Conservation (phyloP, 257 asterid genomes). For the Agastache rugosa region DNA sequence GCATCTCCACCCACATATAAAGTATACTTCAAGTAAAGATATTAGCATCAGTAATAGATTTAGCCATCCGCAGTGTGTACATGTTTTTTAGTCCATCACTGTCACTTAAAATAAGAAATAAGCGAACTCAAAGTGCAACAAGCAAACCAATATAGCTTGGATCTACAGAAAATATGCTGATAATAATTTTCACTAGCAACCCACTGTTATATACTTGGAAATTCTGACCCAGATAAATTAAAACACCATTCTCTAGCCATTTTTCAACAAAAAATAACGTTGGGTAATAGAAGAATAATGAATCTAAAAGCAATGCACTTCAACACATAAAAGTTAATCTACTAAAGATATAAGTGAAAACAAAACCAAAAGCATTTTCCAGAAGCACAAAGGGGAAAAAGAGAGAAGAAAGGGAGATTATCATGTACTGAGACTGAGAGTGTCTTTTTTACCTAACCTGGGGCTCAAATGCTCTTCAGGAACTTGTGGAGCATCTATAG, state of each 20-base stretch:
- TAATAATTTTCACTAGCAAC: neutral
- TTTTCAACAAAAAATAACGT: slow-evolving; percentile 16
- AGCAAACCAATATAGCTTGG: slow-evolving; percentile 13
- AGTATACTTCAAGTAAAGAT: slow-evolving; percentile 6
- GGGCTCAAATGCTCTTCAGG: slow-evolving; percentile 40
- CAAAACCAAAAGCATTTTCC: neutral
- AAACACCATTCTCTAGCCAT: neutral
- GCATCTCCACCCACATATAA: slow-evolving; percentile 8
- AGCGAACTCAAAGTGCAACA: neutral
- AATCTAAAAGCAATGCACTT: slow-evolving; percentile 1
- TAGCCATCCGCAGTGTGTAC: neutral
- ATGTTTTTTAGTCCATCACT: neutral
- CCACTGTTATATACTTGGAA: neutral
- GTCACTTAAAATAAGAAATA: neutral
- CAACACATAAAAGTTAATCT: slow-evolving; percentile 4
- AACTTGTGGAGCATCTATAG: slow-evolving; percentile 42
- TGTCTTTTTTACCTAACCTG: slow-evolving; percentile 48
- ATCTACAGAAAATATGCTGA: neutral
- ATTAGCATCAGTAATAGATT: neutral
- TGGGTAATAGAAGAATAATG: neutral
- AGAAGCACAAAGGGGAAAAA: slow-evolving; percentile 14
- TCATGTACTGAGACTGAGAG: neutral
- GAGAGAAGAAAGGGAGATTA: neutral
- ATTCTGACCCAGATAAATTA: neutral
- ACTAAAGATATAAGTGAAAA: neutral